Base-by-base conservation (phyloP, 2,329 filamentous ascomycete genomes). In the Tolypocladium inflatum region DNA sequence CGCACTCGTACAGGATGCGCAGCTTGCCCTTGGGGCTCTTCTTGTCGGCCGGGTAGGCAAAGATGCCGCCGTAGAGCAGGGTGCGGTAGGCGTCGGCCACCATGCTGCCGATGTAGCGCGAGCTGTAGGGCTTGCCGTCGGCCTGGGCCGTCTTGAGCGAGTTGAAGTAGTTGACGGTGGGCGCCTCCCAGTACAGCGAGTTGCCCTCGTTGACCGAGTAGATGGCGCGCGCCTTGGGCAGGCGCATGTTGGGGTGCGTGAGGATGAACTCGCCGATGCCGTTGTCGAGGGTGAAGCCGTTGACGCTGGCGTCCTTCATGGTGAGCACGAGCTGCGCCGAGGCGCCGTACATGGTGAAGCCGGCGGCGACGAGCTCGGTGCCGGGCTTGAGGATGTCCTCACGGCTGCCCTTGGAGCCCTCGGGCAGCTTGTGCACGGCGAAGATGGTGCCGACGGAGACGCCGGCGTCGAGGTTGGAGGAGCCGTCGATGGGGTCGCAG, bases 281-380 rank as follows among this genome's bases (percentile, higher is more conserved):
- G 73, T 90, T 95, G 78, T 99, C 94, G 68, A 99, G 86, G 33
- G 94, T 99, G 81, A 99, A 99, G 68, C 94, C 94, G 76, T 97
- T 97, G 75, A 99, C 94, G 61, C 78, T 83, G 63, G 92, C 90
- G 64, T 87, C 90, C 76, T 88, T 90, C 91, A 97, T 97, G 65
- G 94, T 99, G 71, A 99, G 89, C 68, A 99, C 94, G 52, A 99
- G 82, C 78, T 97, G 93, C 4, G 94, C 87, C 3, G 92, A 97
- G 65, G 94, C 94, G 70, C 94, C 94, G 77, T 99, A 99, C 94
- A 99, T 99, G 75, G 94, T 99, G 82, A 99, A 99, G n/a, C 94
- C 94, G 26, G 90, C 87, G 41, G 94, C 93, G 23, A 97, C 84
- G 64, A 97, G 84, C 75, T 97, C 92, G 2, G 89, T 93, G 58